Evolutionary conservation across 441 rosid species (phyloP), one percentile per base, ranked within the genome.

Genomic region (Eruca vesicaria): DNA sequence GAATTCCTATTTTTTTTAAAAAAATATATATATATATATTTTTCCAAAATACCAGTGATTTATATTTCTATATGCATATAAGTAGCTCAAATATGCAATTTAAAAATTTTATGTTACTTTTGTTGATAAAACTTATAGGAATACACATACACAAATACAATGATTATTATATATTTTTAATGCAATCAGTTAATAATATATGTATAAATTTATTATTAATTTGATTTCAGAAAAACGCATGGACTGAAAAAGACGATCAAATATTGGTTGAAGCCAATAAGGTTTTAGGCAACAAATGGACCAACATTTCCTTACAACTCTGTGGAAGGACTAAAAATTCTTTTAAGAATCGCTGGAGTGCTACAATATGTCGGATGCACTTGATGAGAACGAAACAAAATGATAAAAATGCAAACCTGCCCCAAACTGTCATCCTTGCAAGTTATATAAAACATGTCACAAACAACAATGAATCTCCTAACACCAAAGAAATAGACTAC

Each of bases 271-370:
- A 82, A 76, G 84, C 89, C 41, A 94, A 93, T 71, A 72, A 70
- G 0, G 78, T 69, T 19, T 65, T 80, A 16, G 96, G 97, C 4
- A 86, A 88, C 77, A 71, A 86, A 36, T 92, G 97, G 97, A 83
- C 86, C 0, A 84, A 85, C 69, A 92, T 92, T 6, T 86, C 94
- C 0, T 76, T 80, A 45, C 20, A 69, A 35, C 85, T 92, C 15
- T 86, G 81, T 0, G 89, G 97, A 57, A 80, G 93, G 68, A 85
- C 87, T 0, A 89, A 88, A 72, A 93, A 90, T 66, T 48, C 88
- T 5, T 81, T 89, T 33, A 93, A 93, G 79, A 90, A 93, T 35
- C 98, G 87, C 16, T 90, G 97, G 98, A 89, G 89, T 23, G 87
- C 90, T 6, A 83, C 97, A 2, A 90, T 76, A 53, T 82, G 95